Percentiles rank a stretch among this genome's conserved stretches.
Conservation (phyloP, 768 basidiomycete species). For the Rhodotorula babjevae region DNA sequence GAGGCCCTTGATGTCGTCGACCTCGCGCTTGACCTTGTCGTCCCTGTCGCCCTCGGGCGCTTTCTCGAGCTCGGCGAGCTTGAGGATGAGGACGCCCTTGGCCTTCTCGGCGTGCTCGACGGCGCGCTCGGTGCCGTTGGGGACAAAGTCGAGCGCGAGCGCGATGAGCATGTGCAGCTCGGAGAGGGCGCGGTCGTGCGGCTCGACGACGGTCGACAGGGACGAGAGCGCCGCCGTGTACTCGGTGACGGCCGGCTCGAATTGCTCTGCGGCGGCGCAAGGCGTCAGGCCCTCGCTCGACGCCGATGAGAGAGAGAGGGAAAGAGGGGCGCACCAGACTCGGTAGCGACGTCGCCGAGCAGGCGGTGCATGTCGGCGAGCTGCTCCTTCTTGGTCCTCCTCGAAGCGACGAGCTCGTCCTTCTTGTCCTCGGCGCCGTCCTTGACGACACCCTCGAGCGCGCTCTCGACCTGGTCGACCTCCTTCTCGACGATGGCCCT, state of each 20-base stretch:
- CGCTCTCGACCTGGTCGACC: slow-evolving; percentile 51
- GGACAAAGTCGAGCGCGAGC: slow-evolving; percentile 39
- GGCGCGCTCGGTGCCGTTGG: slow-evolving; percentile 14
- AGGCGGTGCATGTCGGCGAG: slow-evolving; percentile 85
- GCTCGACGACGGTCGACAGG: slow-evolving; percentile 21
- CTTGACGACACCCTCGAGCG: neutral
- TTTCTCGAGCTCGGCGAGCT: slow-evolving; percentile 11
- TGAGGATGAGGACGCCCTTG: slow-evolving; percentile 22
- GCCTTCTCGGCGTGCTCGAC: slow-evolving; percentile 36
- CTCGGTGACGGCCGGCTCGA: slow-evolving; percentile 38
- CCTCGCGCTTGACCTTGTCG: slow-evolving; percentile 23
- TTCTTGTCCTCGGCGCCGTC: slow-evolving; percentile 48
- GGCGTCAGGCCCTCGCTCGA: neutral
- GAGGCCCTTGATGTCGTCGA: slow-evolving; percentile 25
- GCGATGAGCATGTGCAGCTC: slow-evolving; percentile 41
- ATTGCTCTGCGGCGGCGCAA: slow-evolving; percentile 27
- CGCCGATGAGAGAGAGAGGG: no score
- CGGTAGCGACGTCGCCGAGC: slow-evolving; percentile 91
- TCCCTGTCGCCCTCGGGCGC: slow-evolving; percentile 1
- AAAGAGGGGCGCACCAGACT: slow-evolving; percentile 65
- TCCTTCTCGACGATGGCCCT: slow-evolving; percentile 75
- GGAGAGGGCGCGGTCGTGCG: slow-evolving; percentile 39
- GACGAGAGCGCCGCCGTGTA: slow-evolving; percentile 32
- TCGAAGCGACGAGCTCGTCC: slow-evolving; percentile 53
- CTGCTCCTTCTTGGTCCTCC: slow-evolving; percentile 58